Base-by-base conservation (phyloP, 2,329 filamentous ascomycete species). In the Periconia macrospinosa region DNA sequence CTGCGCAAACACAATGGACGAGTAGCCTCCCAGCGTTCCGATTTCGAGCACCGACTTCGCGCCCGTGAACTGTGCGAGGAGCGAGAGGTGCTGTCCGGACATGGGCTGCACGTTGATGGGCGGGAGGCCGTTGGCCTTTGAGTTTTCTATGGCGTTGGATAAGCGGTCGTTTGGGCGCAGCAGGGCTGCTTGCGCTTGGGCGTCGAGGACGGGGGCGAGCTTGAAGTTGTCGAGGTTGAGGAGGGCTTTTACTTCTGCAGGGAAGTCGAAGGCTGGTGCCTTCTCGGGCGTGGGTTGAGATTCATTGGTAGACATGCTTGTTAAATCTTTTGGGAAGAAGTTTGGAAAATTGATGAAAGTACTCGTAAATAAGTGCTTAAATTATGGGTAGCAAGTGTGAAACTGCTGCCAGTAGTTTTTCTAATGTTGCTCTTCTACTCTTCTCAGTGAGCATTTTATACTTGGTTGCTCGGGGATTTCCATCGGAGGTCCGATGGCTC, bases 11-110 rank as follows among this genome's bases (percentile, higher is more conserved):
- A 77, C 81, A 47, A 82, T 79, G 14, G 76, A 71, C 1, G 74
- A 75, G 62, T 81, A 83, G 14, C 76, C 80, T 6, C 80, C 80
- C 13, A 83, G 66, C 0, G 79, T 82, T 13, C 81, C 81, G 45
- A 83, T 70, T 56, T 83, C 81, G 20, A 83, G 75, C 7, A 57
- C 55, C 15, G 53, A 46, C 43, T 53, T 54, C 23, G 50, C 54
- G 15, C 52, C 46, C 2, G 53, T 47, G 2, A 60, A 37, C 8
- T 51, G 50, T 10, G 50, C 51, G 17, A 58, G 51, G 18, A 60
- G 50, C 33, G 54, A 53, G 11, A 62, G 57, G 41, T 55, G 52
- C 42, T 60, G 55, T 2, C 55, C 59, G 3, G 56, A 37, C 18
- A 55, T 47, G 6, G 49, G 41, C 18, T 54, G 53, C 41, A 62